Percentiles rank a stretch among this genome's conserved stretches.
Evolutionary conservation across 257 asterid species (phyloP).

Genomic region (Asclepias syriaca): DNA sequence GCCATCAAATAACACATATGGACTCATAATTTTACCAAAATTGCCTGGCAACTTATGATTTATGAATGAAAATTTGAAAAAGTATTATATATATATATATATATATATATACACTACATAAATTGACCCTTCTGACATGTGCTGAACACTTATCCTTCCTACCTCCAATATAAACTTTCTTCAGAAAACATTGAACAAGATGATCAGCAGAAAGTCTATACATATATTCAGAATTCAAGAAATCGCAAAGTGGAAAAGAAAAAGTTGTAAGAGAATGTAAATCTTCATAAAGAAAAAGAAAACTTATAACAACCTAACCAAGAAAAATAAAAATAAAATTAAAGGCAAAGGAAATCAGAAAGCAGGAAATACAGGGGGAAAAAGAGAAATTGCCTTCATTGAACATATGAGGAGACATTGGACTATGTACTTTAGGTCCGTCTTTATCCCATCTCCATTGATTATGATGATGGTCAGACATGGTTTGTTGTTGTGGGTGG

Average conservation of each 20-base stretch:
- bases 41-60: not conserved
- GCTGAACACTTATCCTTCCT: too few species aligned
- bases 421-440: slow-evolving; percentile 43
- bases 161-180: too few species aligned
- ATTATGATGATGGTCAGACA: slow-evolving; percentile 41
- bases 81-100: too few species aligned
- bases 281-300: not conserved
- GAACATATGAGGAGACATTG: slow-evolving; percentile 60
- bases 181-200: not conserved
- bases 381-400: slow-evolving; percentile 37
- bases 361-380: not conserved
- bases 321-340: not conserved
- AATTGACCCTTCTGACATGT: too few species aligned
- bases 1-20: not conserved
- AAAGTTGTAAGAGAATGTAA: not conserved
- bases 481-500: slow-evolving; percentile 34
- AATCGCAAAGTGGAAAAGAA: not conserved
- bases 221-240: not conserved
- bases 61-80: too few species aligned
- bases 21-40: not conserved
- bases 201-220: too few species aligned
- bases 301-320: not conserved
- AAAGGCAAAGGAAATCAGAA: not conserved
- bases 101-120: too few species aligned
- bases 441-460: slow-evolving; percentile 82